Evolutionary conservation across 176 grass and related monocot species (phyloP).

Genomic region (Phoenix roebelenii): DNA sequence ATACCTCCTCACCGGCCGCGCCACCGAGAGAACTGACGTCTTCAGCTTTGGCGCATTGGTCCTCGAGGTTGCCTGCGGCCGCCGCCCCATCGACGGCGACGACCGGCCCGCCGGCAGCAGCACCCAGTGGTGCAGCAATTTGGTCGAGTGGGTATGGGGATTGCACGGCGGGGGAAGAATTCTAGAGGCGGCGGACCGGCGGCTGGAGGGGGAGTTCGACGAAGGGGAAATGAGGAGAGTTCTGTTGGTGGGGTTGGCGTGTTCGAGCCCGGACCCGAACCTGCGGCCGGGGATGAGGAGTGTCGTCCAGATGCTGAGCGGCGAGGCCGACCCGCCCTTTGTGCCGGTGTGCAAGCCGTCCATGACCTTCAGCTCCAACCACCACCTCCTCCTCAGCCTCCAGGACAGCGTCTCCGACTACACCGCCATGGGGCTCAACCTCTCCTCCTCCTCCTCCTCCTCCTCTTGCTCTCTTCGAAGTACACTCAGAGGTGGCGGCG

Average conservation of each 20-base stretch:
- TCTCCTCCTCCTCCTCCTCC: conserved; percentile 32
- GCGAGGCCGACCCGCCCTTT: conserved; percentile 77
- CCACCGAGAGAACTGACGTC: conserved; percentile 66
- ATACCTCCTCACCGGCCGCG: conserved; percentile 87
- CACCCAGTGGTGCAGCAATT: conserved; percentile 39
- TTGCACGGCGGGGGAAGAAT: conserved; percentile 54
- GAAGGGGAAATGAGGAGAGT: conserved; percentile 49
- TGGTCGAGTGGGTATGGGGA: conserved; percentile 91
- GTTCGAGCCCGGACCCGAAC: conserved; percentile 62
- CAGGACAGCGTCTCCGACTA: conserved; percentile 97
- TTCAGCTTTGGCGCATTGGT: conserved; percentile 83
- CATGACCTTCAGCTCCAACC: conserved; percentile 78
- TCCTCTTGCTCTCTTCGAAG: conserved; percentile 60
- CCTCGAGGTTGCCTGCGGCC: conserved; percentile 64
- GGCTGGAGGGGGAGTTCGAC: conserved; percentile 56
- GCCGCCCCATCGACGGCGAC: conserved; percentile 52
- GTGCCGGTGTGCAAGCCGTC: conserved; percentile 60
- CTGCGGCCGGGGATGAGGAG: conserved; percentile 60
- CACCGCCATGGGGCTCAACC: conserved; percentile 63
- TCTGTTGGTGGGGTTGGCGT: conserved; percentile 63
- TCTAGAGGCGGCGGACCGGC: background rate
- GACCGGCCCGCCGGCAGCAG: conserved; percentile 5
- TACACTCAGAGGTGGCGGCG: conserved; percentile 47
- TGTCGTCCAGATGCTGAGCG: conserved; percentile 78
- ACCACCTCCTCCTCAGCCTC: conserved; percentile 66